These are phyloP conservation scores for Colletotrichum endophyticum DNA, from an alignment of 2,329 filamentous ascomycete genomes.

Conservation along the genomic window DNA sequence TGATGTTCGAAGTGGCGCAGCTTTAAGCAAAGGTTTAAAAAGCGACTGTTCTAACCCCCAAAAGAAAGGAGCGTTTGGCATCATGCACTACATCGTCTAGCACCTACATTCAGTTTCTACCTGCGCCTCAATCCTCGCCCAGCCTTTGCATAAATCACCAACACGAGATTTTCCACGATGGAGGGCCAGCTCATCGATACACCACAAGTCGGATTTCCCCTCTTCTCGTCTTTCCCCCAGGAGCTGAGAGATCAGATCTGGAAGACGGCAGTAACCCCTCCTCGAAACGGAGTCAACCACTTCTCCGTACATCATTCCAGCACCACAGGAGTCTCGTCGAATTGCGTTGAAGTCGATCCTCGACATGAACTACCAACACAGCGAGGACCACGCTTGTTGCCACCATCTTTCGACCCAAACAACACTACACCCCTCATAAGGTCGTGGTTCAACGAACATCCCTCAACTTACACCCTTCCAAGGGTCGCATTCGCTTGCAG, in stretches of 20 bases:
- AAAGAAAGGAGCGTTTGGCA: no score
- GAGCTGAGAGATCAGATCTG: background rate
- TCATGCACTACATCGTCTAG: no score
- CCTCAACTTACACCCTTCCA: fast-evolving
- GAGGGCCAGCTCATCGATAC: background rate
- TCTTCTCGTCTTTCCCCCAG: fast-evolving
- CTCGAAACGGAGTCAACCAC: background rate
- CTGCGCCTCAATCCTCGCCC: no score
- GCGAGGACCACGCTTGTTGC: background rate
- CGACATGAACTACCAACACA: background rate
- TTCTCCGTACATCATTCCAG: background rate
- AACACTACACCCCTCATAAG: fast-evolving
- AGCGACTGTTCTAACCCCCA: no score
- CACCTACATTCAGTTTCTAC: no score
- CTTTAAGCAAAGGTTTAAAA: no score
- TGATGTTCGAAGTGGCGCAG: no score
- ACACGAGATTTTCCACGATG: no score
- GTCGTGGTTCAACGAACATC: fast-evolving
- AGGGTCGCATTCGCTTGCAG: fast-evolving
- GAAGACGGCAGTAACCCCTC: background rate
- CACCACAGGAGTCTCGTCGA: background rate
- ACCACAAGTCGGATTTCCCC: background rate
- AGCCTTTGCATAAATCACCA: no score
- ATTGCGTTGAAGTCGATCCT: background rate
- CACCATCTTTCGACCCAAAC: background rate